Evolutionary conservation across 2,329 filamentous ascomycete genomes (phyloP).

Genomic region (Aspergillus tubingensis): DNA sequence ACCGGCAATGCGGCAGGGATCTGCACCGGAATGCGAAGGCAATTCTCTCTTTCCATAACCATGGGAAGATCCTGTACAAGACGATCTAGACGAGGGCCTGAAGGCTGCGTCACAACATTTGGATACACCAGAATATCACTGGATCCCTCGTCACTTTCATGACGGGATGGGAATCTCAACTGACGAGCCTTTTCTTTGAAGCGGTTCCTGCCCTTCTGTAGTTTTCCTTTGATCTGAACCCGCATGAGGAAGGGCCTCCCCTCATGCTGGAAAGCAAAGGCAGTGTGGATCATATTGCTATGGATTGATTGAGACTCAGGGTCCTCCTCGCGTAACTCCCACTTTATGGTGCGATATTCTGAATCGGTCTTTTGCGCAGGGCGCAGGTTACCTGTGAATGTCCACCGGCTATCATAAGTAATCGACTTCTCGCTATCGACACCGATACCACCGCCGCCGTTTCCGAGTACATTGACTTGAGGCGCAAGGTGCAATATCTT

Average conservation of each 20-base stretch:
- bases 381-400: conserved; percentile 15
- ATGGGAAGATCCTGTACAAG: not conserved
- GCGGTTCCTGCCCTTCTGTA: not conserved
- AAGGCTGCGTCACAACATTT: not conserved
- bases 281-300: not conserved
- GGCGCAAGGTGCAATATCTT: conserved; percentile 16
- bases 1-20: not conserved
- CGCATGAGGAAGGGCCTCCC: not conserved
- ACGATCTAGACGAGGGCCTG: not conserved
- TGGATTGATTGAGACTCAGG: not conserved
- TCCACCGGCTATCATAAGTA: conserved; percentile 13
- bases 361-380: not conserved
- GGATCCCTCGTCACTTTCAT: not conserved
- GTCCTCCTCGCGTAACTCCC: conserved; percentile 3
- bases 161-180: not conserved
- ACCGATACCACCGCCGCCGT: conserved; percentile 18
- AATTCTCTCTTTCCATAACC: conserved; percentile 6
- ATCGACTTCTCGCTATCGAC: conserved; percentile 11
- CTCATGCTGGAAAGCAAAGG: not conserved
- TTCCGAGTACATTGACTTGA: conserved; percentile 17
- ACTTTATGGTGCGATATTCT: not conserved
- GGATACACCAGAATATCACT: conserved; percentile 6
- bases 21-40: not conserved
- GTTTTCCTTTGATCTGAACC: not conserved
- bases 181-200: not conserved